Evolutionary conservation across 176 grass and related monocot species (phyloP).

Genomic region (Metroxylon sagu): DNA sequence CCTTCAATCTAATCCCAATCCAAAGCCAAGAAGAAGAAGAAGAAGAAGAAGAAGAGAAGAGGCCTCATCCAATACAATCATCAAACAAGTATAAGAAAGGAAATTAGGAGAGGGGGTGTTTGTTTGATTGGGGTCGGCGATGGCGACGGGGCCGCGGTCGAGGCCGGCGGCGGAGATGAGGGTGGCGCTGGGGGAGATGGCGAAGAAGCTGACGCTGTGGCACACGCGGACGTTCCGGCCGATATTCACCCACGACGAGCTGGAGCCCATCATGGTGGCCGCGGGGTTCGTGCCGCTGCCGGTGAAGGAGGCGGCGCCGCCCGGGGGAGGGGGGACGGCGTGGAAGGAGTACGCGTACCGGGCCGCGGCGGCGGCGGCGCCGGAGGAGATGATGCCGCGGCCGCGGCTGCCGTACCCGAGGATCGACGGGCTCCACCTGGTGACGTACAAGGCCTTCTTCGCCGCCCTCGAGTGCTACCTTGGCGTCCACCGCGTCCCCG

Average conservation of each 20-base stretch:
- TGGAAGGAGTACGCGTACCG: conserved; percentile 87
- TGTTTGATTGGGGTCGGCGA: background rate
- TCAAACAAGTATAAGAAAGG: too few species aligned
- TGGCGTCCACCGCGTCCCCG: conserved; percentile 58
- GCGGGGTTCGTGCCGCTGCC: conserved; percentile 45
- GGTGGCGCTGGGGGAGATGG: conserved; percentile 68
- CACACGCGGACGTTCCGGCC: conserved; percentile 80
- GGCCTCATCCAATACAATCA: too few species aligned
- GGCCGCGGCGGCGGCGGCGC: conserved; percentile 15
- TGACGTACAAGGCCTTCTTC: conserved; percentile 90
- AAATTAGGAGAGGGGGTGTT: too few species aligned
- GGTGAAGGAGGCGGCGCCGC: conserved; percentile 5
- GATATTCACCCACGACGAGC: conserved; percentile 85
- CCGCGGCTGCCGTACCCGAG: conserved; percentile 75
- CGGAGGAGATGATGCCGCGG: conserved; percentile 25
- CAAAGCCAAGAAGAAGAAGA: too few species aligned
- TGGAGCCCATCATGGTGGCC: conserved; percentile 68
- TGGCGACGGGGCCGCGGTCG: conserved; percentile 5
- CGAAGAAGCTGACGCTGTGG: conserved; percentile 97
- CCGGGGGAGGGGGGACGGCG: conserved; percentile 14
- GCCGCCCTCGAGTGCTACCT: conserved; percentile 73
- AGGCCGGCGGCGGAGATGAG: conserved; percentile 22
- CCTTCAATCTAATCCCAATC: too few species aligned
- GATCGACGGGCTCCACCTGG: conserved; percentile 80
- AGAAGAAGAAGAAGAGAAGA: too few species aligned